Percentiles rank a stretch among this genome's conserved stretches.
Conservation (phyloP, 768 basidiomycete genomes). For the Sporobolomyces phaffii region DNA sequence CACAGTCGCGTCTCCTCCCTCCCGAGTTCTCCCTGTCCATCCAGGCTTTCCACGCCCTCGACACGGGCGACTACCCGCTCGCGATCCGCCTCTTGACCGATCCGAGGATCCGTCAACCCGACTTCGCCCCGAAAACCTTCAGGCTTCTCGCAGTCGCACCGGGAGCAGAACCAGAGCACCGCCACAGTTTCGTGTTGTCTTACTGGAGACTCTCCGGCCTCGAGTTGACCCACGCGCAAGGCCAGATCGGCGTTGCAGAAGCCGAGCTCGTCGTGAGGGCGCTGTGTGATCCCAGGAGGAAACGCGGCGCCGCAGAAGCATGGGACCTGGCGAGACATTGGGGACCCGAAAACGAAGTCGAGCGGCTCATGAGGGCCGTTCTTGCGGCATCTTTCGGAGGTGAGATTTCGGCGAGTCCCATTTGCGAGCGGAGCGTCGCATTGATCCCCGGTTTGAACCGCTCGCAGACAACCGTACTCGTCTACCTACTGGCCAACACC, state of each 20-base stretch:
- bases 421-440: too few relatives aligned
- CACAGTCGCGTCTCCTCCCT: constrained; percentile 22
- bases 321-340: constrained; percentile 29
- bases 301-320: constrained; percentile 25
- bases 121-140: constrained; percentile 31
- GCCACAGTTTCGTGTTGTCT: constrained; percentile 18
- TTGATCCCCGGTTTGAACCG: too few relatives aligned
- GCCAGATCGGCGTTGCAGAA: constrained; percentile 2
- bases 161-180: not conserved
- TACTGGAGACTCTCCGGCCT: constrained; percentile 29
- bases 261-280: constrained; percentile 17
- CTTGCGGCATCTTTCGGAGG: constrained; percentile 35
- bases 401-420: constrained; percentile 6
- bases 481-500: constrained; percentile 10
- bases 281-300: constrained; percentile 11
- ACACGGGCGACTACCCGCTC: constrained; percentile 1
- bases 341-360: constrained; percentile 16
- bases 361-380: constrained; percentile 1
- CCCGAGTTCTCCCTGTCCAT: constrained; percentile 19
- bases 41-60: constrained; percentile 32
- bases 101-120: constrained; percentile 25
- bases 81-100: constrained; percentile 28
- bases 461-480: constrained; percentile 31
- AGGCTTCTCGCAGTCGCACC: constrained; percentile 6
- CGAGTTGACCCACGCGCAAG: not conserved